These are phyloP conservation scores for Starmerella davenportii DNA, from an alignment of 805 yeast species.

Conservation along the genomic window DNA sequence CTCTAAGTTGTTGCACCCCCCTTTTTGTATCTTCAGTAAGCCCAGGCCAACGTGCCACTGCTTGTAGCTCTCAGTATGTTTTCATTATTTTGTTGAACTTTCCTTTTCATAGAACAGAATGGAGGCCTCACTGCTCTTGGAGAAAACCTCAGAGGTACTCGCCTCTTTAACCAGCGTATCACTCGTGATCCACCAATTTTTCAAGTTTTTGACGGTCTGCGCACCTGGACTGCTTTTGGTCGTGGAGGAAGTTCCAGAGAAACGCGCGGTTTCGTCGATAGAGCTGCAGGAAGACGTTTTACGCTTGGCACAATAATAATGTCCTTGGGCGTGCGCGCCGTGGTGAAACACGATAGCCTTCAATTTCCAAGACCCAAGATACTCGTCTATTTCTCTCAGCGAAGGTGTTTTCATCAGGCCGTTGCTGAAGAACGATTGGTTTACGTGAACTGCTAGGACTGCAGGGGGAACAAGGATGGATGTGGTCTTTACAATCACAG, in stretches of 20 bases:
- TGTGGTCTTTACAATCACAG: background rate
- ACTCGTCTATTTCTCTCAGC: conserved; percentile 42
- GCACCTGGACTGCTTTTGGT: too few species aligned
- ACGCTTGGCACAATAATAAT: conserved; percentile 70
- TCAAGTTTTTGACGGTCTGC: conserved; percentile 22
- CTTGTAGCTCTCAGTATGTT: too few species aligned
- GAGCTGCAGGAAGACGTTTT: conserved; percentile 1
- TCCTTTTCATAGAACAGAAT: conserved; percentile 56
- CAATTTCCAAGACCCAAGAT: conserved; percentile 32
- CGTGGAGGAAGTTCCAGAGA: too few species aligned
- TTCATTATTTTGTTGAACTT: background rate
- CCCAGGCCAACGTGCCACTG: too few species aligned
- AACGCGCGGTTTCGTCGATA: too few species aligned
- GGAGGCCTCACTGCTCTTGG: conserved; percentile 62
- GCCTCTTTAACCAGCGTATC: conserved; percentile 57
- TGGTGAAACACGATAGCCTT: conserved; percentile 65
- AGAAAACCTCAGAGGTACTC: conserved; percentile 36
- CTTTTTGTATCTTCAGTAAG: too few species aligned
- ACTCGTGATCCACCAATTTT: conserved; percentile 58
- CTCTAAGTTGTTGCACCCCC: background rate
- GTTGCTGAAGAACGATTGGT: conserved; percentile 63
- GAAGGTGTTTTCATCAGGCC: conserved; percentile 59
- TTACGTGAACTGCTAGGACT: conserved; percentile 60
- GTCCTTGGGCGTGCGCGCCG: conserved; percentile 80
- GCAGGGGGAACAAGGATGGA: conserved; percentile 41